Percentiles rank a stretch among this genome's conserved stretches.
Evolutionary conservation across 1,139 yeast genomes (phyloP).

Genomic region (Geotrichum bryndzae): DNA sequence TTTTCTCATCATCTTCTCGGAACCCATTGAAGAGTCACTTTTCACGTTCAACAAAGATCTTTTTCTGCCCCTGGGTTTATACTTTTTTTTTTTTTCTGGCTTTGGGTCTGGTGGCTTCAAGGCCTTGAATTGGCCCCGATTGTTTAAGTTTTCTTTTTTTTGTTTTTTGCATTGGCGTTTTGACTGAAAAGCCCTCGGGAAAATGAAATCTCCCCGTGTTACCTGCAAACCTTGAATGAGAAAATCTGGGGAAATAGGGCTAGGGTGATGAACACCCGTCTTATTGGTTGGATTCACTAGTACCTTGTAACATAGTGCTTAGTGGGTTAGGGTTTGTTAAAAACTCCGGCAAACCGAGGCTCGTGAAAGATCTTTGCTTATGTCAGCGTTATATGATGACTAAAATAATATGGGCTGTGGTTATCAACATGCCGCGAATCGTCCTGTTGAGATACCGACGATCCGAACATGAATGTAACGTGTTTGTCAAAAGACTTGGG

Average conservation of each 20-base stretch:
- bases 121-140: not conserved
- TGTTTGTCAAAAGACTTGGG: not conserved
- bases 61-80: too few species aligned
- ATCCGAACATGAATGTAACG: not conserved
- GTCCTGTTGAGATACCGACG: not conserved
- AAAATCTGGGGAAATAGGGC: slow-evolving; percentile 1
- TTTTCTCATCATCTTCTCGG: too few species aligned
- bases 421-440: too few species aligned
- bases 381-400: not conserved
- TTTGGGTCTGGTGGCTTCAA: not conserved
- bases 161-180: not conserved
- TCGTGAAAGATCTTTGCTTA: not conserved
- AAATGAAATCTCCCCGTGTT: not conserved
- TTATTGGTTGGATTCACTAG: not conserved
- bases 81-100: too few species aligned
- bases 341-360: slow-evolving; percentile 10
- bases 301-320: not conserved
- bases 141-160: not conserved
- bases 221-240: not conserved
- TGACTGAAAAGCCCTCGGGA: not conserved
- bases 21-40: too few species aligned
- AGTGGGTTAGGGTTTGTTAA: not conserved
- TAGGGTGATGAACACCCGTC: not conserved
- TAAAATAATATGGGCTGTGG: not conserved
- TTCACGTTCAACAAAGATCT: too few species aligned